A percentile compares a stretch with the other conserved stretches of the same genome.
phyloP scores from a whole-genome alignment of 352 stramenopile genomes.

The Phytophthora meadii region DNA sequence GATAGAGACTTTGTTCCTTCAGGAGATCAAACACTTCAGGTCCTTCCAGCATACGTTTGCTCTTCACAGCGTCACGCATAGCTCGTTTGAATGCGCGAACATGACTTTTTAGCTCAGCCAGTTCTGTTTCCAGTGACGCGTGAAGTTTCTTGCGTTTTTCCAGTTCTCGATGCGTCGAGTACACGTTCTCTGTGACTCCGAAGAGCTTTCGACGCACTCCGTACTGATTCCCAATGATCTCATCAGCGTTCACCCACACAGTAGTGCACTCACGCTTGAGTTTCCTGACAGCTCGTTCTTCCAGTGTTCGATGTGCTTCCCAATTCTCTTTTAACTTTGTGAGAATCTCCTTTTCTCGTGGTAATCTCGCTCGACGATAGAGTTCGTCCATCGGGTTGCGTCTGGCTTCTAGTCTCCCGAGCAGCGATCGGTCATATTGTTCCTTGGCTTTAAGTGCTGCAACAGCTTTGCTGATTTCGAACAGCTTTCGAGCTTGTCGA shows the following conservation, averaged over 20 bases:
- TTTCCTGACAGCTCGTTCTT: constrained; percentile 62
- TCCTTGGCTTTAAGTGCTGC: constrained; percentile 64
- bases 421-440: constrained; percentile 58
- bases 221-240: constrained; percentile 56
- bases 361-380: constrained; percentile 61
- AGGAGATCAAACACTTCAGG: constrained; percentile 62
- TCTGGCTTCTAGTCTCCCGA: constrained; percentile 56
- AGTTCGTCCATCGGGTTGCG: constrained; percentile 76
- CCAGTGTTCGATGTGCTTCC: constrained; percentile 47
- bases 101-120: constrained; percentile 43
- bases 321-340: constrained; percentile 55
- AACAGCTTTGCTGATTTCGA: constrained; percentile 62
- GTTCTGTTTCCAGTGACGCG: constrained; percentile 33
- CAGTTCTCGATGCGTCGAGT: constrained; percentile 59
- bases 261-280: constrained; percentile 41
- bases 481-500: constrained; percentile 53
- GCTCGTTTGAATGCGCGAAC: constrained; percentile 48
- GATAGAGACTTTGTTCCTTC: constrained; percentile 38
- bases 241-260: constrained; percentile 42
- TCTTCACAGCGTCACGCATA: constrained; percentile 48
- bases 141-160: constrained; percentile 46
- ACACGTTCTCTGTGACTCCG: constrained; percentile 76
- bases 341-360: constrained; percentile 51
- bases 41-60: constrained; percentile 61
- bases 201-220: constrained; percentile 58